Evolutionary conservation across 2,329 filamentous ascomycete species (phyloP).

Genomic region (Ascosphaera apis): DNA sequence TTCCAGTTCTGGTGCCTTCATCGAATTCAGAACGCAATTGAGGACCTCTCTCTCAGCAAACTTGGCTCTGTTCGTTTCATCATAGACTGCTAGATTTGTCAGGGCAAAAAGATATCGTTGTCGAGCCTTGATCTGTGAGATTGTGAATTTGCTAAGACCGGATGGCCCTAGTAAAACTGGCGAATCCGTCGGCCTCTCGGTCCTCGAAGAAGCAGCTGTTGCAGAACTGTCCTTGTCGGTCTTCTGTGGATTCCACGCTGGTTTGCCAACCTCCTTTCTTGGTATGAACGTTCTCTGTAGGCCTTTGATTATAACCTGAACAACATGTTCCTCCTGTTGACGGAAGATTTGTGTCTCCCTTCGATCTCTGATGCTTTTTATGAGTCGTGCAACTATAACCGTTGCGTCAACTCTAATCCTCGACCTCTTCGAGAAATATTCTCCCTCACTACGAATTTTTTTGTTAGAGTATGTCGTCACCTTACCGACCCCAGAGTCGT

Average conservation of each 20-base stretch:
- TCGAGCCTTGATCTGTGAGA: background rate
- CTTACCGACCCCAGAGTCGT: background rate
- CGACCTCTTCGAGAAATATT: background rate
- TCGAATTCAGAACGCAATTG: background rate
- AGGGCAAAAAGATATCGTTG: background rate
- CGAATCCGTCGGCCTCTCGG: background rate
- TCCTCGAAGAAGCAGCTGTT: background rate
- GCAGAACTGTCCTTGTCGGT: background rate
- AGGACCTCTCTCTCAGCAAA: background rate
- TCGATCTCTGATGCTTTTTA: background rate
- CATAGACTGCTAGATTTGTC: background rate
- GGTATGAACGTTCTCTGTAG: background rate
- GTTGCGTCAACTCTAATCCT: background rate
- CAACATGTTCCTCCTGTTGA: background rate
- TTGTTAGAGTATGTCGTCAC: background rate
- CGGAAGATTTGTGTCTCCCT: background rate
- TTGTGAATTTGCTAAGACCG: background rate
- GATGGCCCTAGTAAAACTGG: background rate
- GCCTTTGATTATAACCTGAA: background rate
- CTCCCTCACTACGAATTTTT: background rate
- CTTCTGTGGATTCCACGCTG: slow-evolving; percentile 30
- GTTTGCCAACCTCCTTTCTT: slow-evolving; percentile 6
- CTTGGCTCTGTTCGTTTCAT: background rate
- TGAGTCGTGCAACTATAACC: background rate
- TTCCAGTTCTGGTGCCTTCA: background rate